Evolutionary conservation across 164 flowering plant species (phyloP).

Genomic region (Chimonanthus salicifolius): DNA sequence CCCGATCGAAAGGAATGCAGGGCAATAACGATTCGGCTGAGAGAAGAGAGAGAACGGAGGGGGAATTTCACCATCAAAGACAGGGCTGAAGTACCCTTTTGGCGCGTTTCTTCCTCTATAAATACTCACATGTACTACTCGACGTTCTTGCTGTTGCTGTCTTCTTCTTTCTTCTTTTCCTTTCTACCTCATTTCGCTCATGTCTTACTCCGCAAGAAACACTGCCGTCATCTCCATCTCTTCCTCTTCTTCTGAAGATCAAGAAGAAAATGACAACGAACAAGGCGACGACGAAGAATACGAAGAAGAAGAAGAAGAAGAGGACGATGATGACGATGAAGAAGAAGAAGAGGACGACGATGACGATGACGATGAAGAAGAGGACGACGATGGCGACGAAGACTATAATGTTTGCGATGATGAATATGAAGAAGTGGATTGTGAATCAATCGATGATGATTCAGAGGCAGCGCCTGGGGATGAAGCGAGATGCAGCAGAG

Average conservation of each 20-base stretch:
- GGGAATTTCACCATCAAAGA: too few relatives aligned
- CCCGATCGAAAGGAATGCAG: too few relatives aligned
- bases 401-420: not conserved
- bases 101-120: not conserved
- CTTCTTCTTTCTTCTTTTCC: not conserved
- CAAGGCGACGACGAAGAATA: not conserved
- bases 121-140: not conserved
- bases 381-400: not conserved
- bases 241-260: constrained; percentile 1
- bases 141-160: not conserved
- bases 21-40: too few relatives aligned
- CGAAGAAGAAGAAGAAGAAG: not conserved
- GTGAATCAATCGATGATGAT: constrained; percentile 3
- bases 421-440: constrained; percentile 2
- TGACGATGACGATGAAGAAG: not conserved
- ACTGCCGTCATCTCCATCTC: not conserved
- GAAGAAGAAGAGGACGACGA: not conserved
- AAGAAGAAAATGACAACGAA: not conserved
- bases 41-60: too few relatives aligned
- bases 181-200: not conserved
- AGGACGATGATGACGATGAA: not conserved
- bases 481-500: constrained; percentile 3
- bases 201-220: constrained; percentile 1
- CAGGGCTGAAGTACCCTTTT: too few relatives aligned
- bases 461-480: constrained; percentile 3